phyloP scores from a whole-genome alignment of 768 basidiomycete genomes.

The Russula compacta region DNA sequence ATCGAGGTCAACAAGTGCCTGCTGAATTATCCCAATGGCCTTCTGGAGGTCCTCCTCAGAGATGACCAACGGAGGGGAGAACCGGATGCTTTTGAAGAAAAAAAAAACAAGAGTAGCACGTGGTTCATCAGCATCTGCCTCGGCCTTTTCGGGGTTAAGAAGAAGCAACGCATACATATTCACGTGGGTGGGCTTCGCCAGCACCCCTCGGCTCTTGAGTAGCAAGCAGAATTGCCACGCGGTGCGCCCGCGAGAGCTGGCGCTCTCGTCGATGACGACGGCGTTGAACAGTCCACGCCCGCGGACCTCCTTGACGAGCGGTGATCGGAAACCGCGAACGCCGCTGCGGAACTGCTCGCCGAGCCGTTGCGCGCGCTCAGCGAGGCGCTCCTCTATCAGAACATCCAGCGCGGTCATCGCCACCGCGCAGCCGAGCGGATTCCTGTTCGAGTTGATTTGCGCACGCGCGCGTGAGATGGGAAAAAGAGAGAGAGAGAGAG shows the following conservation, averaged over 20 bases:
- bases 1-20: slow-evolving; percentile 76
- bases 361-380: slow-evolving; percentile 64
- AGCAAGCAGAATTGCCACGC: slow-evolving; percentile 96
- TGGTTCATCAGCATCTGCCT: not conserved
- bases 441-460: slow-evolving; percentile 35
- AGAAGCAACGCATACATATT: slow-evolving; percentile 63
- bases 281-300: slow-evolving; percentile 89
- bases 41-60: slow-evolving; percentile 74
- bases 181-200: slow-evolving; percentile 94
- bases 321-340: slow-evolving; percentile 51
- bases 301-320: slow-evolving; percentile 70
- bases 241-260: slow-evolving; percentile 65
- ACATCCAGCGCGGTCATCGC: slow-evolving; percentile 88
- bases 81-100: slow-evolving; percentile 61
- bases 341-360: slow-evolving; percentile 74
- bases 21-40: slow-evolving; percentile 66
- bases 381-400: slow-evolving; percentile 79
- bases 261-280: slow-evolving; percentile 81
- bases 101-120: not conserved
- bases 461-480: not conserved
- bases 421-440: slow-evolving; percentile 94
- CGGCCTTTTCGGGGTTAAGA: not conserved
- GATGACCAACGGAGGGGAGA: slow-evolving; percentile 94
- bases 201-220: slow-evolving; percentile 80
- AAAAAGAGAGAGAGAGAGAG: not conserved